A percentile compares a stretch with the other conserved stretches of the same genome.
These are phyloP conservation scores for Sequoia sempervirens DNA, from an alignment of 75 land plant species.

Conservation along the genomic window DNA sequence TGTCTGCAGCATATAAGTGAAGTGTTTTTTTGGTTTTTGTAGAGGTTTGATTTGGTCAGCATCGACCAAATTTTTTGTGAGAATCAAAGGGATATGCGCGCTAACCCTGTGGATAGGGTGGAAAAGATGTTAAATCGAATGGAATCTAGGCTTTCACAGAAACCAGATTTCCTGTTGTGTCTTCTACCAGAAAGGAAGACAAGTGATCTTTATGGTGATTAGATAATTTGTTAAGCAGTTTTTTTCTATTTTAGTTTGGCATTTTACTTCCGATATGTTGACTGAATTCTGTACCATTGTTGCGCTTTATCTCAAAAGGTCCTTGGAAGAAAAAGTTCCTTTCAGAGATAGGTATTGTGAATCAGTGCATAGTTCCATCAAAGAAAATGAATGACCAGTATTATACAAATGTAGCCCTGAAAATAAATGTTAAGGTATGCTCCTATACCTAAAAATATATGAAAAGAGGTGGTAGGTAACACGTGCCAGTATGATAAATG, in stretches of 20 bases:
- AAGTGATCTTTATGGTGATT: conserved; percentile 66
- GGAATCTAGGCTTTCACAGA: conserved; percentile 31
- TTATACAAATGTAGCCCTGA: conserved; percentile 76
- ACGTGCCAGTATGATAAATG: neutral
- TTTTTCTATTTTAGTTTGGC: neutral
- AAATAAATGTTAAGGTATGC: conserved; percentile 89
- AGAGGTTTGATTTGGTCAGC: neutral
- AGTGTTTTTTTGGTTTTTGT: neutral
- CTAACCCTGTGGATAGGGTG: conserved; percentile 62
- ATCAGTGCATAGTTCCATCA: conserved; percentile 78
- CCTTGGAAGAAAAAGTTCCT: conserved; percentile 78
- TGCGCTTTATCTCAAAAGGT: conserved; percentile 29
- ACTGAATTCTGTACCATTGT: neutral
- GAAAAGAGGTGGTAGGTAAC: no score
- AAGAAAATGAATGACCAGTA: conserved; percentile 73
- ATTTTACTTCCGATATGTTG: neutral
- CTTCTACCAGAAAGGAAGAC: conserved; percentile 75
- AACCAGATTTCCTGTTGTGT: conserved; percentile 74
- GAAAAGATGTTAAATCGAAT: conserved; percentile 57
- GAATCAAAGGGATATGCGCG: conserved; percentile 22
- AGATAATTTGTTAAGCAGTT: neutral
- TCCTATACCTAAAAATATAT: neutral
- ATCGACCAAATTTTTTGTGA: conserved; percentile 52
- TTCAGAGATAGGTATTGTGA: conserved; percentile 62
- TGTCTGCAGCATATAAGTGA: neutral